Conservation (phyloP, 306 rosid species). For the Gleditsia sinensis region DNA sequence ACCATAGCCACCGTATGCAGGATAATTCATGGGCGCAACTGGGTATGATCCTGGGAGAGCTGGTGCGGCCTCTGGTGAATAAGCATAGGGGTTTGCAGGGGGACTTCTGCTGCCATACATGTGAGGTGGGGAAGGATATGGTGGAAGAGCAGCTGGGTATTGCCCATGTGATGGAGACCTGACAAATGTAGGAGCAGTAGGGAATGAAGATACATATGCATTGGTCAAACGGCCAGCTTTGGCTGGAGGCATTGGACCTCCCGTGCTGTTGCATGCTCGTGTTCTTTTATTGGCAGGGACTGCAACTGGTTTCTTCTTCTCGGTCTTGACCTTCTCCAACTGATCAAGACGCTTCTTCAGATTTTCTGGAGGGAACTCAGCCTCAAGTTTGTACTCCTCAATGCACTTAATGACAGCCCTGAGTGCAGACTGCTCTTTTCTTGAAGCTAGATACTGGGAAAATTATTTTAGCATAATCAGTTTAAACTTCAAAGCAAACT, state of each 20-base stretch:
- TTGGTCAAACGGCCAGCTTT: slow-evolving; percentile 98
- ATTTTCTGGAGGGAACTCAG: slow-evolving; percentile 83
- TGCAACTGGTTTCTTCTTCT: slow-evolving; percentile 77
- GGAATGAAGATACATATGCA: slow-evolving; percentile 97
- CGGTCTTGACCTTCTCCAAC: slow-evolving; percentile 89
- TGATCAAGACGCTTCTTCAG: slow-evolving; percentile 97
- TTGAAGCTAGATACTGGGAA: slow-evolving; percentile 85
- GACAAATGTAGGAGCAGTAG: slow-evolving; percentile 80
- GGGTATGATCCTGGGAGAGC: slow-evolving; percentile 73
- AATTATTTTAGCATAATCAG: slow-evolving; percentile 36
- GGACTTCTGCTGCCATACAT: slow-evolving; percentile 98
- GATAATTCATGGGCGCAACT: slow-evolving; percentile 81
- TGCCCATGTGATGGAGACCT: slow-evolving; percentile 94
- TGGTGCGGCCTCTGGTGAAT: slow-evolving; percentile 88
- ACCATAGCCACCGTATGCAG: slow-evolving; percentile 87
- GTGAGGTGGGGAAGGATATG: slow-evolving; percentile 95
- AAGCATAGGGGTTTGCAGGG: slow-evolving; percentile 70
- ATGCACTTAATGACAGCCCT: slow-evolving; percentile 90
- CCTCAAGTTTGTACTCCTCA: slow-evolving; percentile 94
- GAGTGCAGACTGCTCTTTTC: slow-evolving; percentile 96
- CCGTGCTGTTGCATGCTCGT: slow-evolving; percentile 86
- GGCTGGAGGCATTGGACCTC: slow-evolving; percentile 99
- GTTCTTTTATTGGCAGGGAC: slow-evolving; percentile 98
- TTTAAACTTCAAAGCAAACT: slow-evolving; percentile 23
- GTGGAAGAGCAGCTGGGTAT: slow-evolving; percentile 86